Conservation (phyloP, 73 alveolate genomes). For the Diophrys sp. region DNA sequence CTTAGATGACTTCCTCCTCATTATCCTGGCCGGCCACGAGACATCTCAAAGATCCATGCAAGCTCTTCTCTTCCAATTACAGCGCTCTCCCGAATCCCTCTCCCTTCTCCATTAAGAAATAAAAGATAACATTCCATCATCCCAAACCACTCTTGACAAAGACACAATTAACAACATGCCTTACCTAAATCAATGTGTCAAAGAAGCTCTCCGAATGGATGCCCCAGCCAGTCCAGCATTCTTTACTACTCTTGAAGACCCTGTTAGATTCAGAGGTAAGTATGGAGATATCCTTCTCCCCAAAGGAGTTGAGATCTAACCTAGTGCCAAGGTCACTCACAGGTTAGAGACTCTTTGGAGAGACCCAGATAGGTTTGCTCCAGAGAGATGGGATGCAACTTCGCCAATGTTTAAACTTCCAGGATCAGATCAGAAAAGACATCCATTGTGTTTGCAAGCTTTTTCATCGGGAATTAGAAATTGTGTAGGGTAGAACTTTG, state of each 20-base stretch:
- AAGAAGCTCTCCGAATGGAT: neutral
- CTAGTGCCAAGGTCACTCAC: neutral
- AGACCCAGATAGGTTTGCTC: neutral
- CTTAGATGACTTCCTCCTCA: slow-evolving; percentile 1
- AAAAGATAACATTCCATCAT: neutral
- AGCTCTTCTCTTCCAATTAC: neutral
- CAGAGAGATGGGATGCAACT: neutral
- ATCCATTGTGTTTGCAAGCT: neutral
- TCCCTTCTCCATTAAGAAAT: neutral
- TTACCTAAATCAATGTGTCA: slow-evolving; percentile 2
- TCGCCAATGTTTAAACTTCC: neutral
- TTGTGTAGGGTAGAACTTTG: slow-evolving; percentile 1
- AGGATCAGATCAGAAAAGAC: neutral
- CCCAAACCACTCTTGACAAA: neutral
- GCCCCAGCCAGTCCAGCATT: neutral
- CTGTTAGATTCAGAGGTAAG: neutral
- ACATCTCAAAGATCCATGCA: slow-evolving; percentile 1
- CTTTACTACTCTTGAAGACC: neutral
- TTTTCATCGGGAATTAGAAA: neutral
- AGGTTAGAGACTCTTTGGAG: neutral
- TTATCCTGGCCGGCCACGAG: slow-evolving; percentile 17
- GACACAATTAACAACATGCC: slow-evolving; percentile 1
- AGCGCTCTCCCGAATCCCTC: slow-evolving; percentile 2
- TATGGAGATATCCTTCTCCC: neutral
- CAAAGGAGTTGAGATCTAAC: neutral